A percentile compares a stretch with the other conserved stretches of the same genome.
Evolutionary conservation across 108 stramenopile species (phyloP).

Genomic region (Cyclotella atomus): DNA sequence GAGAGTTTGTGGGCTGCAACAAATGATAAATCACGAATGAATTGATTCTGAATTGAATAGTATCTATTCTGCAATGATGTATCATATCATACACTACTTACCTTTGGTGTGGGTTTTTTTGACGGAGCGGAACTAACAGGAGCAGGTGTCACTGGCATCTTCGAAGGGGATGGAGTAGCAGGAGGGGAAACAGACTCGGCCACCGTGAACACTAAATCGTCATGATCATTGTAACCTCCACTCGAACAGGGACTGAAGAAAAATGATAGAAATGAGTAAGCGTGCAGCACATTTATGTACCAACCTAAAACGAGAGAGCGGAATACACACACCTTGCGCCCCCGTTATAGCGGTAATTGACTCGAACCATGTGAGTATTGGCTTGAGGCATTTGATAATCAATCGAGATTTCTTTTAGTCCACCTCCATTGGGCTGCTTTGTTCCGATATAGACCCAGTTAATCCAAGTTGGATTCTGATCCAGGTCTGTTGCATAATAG

Average conservation of each 20-base stretch:
- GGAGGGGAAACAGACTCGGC: neutral
- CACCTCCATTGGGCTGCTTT: constrained; percentile 19
- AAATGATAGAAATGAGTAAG: neutral
- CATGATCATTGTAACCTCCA: constrained; percentile 13
- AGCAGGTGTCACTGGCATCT: too few relatives aligned
- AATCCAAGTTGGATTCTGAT: constrained; percentile 7
- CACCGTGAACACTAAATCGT: constrained; percentile 17
- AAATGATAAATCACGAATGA: too few relatives aligned
- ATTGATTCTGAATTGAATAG: too few relatives aligned
- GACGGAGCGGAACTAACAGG: too few relatives aligned
- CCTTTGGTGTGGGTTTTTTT: neutral
- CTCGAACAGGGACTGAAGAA: neutral
- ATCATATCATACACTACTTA: too few relatives aligned
- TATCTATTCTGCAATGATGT: too few relatives aligned
- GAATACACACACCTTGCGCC: constrained; percentile 4
- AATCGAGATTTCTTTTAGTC: neutral
- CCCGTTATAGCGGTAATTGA: constrained; percentile 4
- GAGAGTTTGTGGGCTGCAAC: too few relatives aligned
- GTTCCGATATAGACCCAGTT: constrained; percentile 2
- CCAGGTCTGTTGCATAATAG: constrained; percentile 6
- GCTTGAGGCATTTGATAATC: constrained; percentile 11
- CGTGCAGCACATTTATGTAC: too few relatives aligned
- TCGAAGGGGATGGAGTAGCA: neutral
- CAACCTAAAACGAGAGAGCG: too few relatives aligned
- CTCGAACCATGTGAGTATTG: constrained; percentile 1